Conservation (phyloP, 805 yeast species). For the Teunomyces barrocoloradensis region DNA sequence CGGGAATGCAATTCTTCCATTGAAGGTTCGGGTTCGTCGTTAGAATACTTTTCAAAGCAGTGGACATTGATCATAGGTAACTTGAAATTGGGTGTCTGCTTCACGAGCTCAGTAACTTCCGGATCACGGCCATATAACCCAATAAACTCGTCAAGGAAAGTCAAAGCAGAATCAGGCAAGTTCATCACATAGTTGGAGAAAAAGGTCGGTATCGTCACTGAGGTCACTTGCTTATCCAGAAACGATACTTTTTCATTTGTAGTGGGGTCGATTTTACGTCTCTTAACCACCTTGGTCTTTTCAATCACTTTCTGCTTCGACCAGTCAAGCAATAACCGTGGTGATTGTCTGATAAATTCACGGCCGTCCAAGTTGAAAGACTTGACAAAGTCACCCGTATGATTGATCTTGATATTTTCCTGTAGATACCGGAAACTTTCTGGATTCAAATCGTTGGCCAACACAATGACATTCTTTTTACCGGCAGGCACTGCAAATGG, state of each 20-base stretch:
- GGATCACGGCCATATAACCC: slow-evolving; percentile 60
- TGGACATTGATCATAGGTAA: slow-evolving; percentile 83
- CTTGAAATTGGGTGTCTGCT: slow-evolving; percentile 44
- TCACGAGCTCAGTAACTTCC: slow-evolving; percentile 32
- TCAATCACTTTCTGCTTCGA: slow-evolving; percentile 32
- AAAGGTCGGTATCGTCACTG: slow-evolving; percentile 48
- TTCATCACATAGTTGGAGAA: slow-evolving; percentile 88
- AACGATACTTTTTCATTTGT: slow-evolving; percentile 20
- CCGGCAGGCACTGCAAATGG: slow-evolving; percentile 98
- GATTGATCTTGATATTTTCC: slow-evolving; percentile 63
- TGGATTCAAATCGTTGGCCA: slow-evolving; percentile 94
- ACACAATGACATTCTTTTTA: slow-evolving; percentile 69
- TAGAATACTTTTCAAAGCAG: slow-evolving; percentile 88
- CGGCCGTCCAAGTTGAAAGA: slow-evolving; percentile 80
- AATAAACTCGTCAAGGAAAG: slow-evolving; percentile 71
- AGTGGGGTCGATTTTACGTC: slow-evolving; percentile 35
- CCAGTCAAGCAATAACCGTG: slow-evolving; percentile 50
- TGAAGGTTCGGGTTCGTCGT: slow-evolving; percentile 68
- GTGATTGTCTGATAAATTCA: slow-evolving; percentile 65
- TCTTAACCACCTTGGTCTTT: slow-evolving; percentile 30
- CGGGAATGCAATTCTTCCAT: slow-evolving; percentile 66
- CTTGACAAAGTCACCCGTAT: slow-evolving; percentile 55
- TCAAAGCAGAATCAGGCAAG: slow-evolving; percentile 88
- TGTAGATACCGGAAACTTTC: slow-evolving; percentile 70
- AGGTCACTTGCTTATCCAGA: slow-evolving; percentile 16